Evolutionary conservation across 2,329 filamentous ascomycete species (phyloP).

Genomic region (Diaporthe helianthi): DNA sequence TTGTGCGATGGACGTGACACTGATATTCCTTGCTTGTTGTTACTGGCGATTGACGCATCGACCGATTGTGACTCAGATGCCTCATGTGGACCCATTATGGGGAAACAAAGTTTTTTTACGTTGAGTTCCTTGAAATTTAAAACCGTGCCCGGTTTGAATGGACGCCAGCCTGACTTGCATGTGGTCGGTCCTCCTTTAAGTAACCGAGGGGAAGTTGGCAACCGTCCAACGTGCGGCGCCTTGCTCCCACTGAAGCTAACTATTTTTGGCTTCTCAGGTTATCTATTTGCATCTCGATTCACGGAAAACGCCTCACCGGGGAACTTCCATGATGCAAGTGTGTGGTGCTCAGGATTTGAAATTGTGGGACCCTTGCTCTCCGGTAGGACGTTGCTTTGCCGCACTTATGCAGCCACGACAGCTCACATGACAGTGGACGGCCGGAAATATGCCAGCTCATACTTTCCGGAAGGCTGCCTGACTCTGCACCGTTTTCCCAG

Average conservation of each 20-base stretch:
- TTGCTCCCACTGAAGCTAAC: neutral
- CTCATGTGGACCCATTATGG: neutral
- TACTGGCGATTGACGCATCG: neutral
- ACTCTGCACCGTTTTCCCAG: neutral
- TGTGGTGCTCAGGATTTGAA: slow-evolving; percentile 18
- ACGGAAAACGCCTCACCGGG: slow-evolving; percentile 10
- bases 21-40: neutral
- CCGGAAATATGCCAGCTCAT: slow-evolving; percentile 3
- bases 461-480: neutral
- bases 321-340: slow-evolving; percentile 4
- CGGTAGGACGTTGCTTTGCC: slow-evolving; percentile 10
- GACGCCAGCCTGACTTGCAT: neutral
- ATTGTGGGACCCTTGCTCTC: slow-evolving; percentile 11
- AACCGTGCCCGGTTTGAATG: neutral
- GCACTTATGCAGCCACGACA: slow-evolving; percentile 19
- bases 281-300: slow-evolving; percentile 4
- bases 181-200: neutral
- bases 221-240: neutral
- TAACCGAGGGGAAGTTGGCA: neutral
- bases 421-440: slow-evolving; percentile 19
- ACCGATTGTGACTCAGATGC: neutral
- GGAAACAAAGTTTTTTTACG: neutral
- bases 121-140: neutral
- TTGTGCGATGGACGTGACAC: too few species aligned
- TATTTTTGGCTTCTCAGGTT: neutral